phyloP scores from a whole-genome alignment of 1,284 basidiomycete species.

The Apiotrichum akiyoshidainum region DNA sequence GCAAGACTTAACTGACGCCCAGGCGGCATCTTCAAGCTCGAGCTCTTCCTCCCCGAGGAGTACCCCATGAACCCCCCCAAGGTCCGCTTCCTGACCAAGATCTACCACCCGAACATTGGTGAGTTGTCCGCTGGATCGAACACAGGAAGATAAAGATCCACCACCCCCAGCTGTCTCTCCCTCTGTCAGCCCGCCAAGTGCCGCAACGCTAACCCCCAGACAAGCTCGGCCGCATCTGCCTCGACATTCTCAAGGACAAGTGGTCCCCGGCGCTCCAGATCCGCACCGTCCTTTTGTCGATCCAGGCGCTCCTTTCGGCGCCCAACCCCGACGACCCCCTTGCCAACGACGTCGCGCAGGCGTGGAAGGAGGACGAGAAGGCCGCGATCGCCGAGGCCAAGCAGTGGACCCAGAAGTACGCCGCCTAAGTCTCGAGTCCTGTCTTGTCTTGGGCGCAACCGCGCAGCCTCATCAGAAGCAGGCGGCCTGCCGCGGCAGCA shows the following conservation, averaged over 20 bases:
- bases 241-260: slow-evolving; percentile 99
- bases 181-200: too few relatives aligned
- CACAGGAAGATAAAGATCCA: too few relatives aligned
- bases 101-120: slow-evolving; percentile 99
- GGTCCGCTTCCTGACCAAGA: slow-evolving; percentile 98
- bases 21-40: slow-evolving; percentile 92
- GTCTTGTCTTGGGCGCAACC: too few relatives aligned
- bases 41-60: slow-evolving; percentile 96
- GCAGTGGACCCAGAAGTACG: slow-evolving; percentile 70
- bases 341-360: slow-evolving; percentile 83
- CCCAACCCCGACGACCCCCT: slow-evolving; percentile 99
- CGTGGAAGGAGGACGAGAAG: slow-evolving; percentile 96
- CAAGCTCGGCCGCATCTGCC: slow-evolving; percentile 95
- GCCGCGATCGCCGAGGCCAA: slow-evolving; percentile 82
- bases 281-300: slow-evolving; percentile 91
- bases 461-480: too few relatives aligned
- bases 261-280: slow-evolving; percentile 99
- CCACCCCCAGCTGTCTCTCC: too few relatives aligned
- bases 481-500: too few relatives aligned
- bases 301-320: slow-evolving; percentile 91
- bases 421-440: background rate
- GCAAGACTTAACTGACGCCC: background rate
- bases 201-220: slow-evolving; percentile 55
- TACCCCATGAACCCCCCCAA: slow-evolving; percentile 99
- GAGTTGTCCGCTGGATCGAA: slow-evolving; percentile 32